Evolutionary conservation across 2,329 filamentous ascomycete genomes (phyloP).

Genomic region (Sclerotinia subarctica): DNA sequence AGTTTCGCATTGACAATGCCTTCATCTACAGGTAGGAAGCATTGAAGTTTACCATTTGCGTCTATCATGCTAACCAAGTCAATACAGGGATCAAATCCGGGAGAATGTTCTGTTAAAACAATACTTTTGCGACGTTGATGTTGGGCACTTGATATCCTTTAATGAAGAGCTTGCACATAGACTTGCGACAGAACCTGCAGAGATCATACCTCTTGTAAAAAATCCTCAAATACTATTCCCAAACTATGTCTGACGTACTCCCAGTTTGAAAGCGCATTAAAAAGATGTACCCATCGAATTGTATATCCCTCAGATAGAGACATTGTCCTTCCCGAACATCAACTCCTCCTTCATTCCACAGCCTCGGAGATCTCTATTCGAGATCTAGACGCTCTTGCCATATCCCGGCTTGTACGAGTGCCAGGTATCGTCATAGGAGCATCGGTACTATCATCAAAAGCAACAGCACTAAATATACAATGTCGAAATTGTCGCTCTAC

Average conservation of each 20-base stretch:
- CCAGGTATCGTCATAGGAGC: conserved; percentile 97
- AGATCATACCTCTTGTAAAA: conserved; percentile 84
- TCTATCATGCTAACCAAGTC: conserved; percentile 35
- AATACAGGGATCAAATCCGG: conserved; percentile 78
- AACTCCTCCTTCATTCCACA: conserved; percentile 89
- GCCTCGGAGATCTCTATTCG: conserved; percentile 90
- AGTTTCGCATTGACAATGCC: conserved; percentile 88
- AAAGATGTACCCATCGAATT: conserved; percentile 88
- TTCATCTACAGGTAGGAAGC: conserved; percentile 83
- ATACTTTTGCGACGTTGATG: conserved; percentile 94
- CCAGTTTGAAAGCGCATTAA: conserved; percentile 87
- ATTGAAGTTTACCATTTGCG: conserved; percentile 7
- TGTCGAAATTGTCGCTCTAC: conserved; percentile 81
- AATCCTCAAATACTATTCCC: too few species aligned
- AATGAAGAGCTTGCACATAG: conserved; percentile 92
- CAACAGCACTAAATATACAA: conserved; percentile 79
- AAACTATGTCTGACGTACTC: background rate
- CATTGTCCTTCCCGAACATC: conserved; percentile 76
- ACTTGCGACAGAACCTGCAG: conserved; percentile 82
- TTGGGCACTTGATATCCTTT: conserved; percentile 92
- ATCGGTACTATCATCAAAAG: conserved; percentile 94
- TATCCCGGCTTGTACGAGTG: conserved; percentile 91
- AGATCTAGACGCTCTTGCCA: conserved; percentile 87
- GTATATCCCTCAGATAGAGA: conserved; percentile 74
- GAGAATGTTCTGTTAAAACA: conserved; percentile 94